phyloP scores from a whole-genome alignment of 139 green algal genomes.

The Volvox reticuliferus region DNA sequence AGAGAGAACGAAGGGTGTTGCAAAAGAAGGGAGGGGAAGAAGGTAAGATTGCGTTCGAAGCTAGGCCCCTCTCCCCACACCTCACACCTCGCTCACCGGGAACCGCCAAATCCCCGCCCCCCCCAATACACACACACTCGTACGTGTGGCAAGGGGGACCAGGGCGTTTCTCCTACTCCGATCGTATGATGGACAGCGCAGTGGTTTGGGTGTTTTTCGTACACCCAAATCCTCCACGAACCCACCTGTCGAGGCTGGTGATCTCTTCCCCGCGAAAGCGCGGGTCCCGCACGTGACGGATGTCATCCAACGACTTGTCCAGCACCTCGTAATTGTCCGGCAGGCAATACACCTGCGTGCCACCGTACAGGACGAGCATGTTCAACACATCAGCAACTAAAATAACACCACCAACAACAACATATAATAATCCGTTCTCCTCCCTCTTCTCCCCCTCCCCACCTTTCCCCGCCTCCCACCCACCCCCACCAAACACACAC shows the following conservation, averaged over 20 bases:
- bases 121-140: not conserved
- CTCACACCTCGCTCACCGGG: no score
- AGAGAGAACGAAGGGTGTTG: not conserved
- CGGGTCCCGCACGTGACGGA: slow-evolving; percentile 93
- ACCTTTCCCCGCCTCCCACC: not conserved
- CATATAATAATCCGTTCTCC: no score
- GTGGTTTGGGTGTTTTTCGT: not conserved
- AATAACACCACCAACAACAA: no score
- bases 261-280: slow-evolving; percentile 73
- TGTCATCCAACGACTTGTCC: slow-evolving; percentile 94
- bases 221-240: not conserved
- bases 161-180: no score
- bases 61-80: no score
- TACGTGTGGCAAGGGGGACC: not conserved
- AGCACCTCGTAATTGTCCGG: slow-evolving; percentile 97
- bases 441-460: not conserved
- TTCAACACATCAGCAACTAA: no score
- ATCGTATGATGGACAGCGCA: no score
- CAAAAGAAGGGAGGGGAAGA: not conserved
- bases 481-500: slow-evolving; percentile 33
- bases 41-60: no score
- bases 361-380: no score
- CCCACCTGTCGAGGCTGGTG: slow-evolving; percentile 52
- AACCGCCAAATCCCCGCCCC: not conserved
- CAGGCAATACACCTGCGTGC: slow-evolving; percentile 89